Percentiles rank a stretch among this genome's conserved stretches.
Evolutionary conservation across 192 early-diverging fungal genomes (phyloP).

Genomic region (Cetraspora pellucida): DNA sequence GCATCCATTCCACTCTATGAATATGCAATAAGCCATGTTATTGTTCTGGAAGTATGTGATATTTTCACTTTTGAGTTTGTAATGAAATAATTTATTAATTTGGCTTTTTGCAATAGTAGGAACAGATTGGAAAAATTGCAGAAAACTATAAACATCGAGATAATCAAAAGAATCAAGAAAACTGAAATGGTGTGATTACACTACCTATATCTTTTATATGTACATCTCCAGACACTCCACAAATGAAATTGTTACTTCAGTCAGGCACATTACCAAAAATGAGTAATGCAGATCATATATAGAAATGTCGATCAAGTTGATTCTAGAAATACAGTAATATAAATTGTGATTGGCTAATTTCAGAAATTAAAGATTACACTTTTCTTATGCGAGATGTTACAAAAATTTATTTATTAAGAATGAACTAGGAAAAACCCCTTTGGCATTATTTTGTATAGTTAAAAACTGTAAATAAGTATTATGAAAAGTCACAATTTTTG

Average conservation of each 20-base stretch:
- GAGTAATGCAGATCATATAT: no score
- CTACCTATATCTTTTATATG: constrained; percentile 28
- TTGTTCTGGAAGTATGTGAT: constrained; percentile 31
- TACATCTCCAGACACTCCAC: constrained; percentile 28
- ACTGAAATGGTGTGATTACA: constrained; percentile 5
- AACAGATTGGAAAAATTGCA: constrained; percentile 30
- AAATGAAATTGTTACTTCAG: constrained; percentile 28
- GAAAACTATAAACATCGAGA: constrained; percentile 30
- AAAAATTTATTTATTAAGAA: no score
- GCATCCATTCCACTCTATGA: constrained; percentile 24
- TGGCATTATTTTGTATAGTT: no score
- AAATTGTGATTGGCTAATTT: no score
- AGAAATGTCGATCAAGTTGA: no score
- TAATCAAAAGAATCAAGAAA: not conserved
- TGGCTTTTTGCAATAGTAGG: constrained; percentile 24
- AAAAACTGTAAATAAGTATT: no score
- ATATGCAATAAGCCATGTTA: constrained; percentile 31
- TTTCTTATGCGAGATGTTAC: no score
- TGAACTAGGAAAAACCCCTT: no score
- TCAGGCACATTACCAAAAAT: no score
- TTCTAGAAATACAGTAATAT: no score
- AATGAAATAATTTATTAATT: constrained; percentile 26
- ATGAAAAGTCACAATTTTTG: no score
- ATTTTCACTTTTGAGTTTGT: constrained; percentile 18
- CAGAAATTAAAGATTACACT: no score